Evolutionary conservation across 495 filamentous ascomycete species (phyloP), one percentile per base, ranked within the genome.

Genomic region (Cercophora scortea): DNA sequence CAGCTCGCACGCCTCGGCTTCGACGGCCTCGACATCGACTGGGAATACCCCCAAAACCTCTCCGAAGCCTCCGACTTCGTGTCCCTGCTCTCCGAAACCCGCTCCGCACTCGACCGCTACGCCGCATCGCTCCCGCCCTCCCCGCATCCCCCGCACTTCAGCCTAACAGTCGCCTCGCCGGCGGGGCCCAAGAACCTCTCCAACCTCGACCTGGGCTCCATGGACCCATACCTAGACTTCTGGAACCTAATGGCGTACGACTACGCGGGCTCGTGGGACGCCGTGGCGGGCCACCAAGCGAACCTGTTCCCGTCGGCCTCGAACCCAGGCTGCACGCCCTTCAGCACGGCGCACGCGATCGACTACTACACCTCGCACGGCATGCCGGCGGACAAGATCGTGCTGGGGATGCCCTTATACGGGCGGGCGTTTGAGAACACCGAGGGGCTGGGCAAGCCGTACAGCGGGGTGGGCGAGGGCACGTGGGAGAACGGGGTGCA

Each of bases 161-260:
- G 87, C 42, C 79, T 98, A 49, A 95, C 88, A 0, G 84, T 96
- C 45, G 93, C 93, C 40, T 82, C 76, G 42, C 73, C 72, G 0
- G 71, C 71, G 53, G 88, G 87, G 19, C 61, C 85, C 11, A 71
- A 80, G 47, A 88, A 96, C 70, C 93, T 87, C 71, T 67, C 75
- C 19, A 90, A 87, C 57, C 73, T 96, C 50, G 79, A 84, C 51
- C 69, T 97, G 1, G 59, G 65, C 1, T 76, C 75, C 42, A 95
- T 97, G 88, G 89, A 89, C 55, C 71, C 67, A 13, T 81, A 84
- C 53, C 80, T 96, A 9, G 92, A 96, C 71, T 95, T 96, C 69
- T 95, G 90, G 81, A 96, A 96, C 69, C 72, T 96, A 35, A 92
- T 93, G 88, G 86, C 84, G 35, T 90, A 90, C 61, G 87, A 90